Percentiles rank a stretch among this genome's conserved stretches.
phyloP scores from a whole-genome alignment of 495 filamentous ascomycete species.

The Trypethelium eluteriae region DNA sequence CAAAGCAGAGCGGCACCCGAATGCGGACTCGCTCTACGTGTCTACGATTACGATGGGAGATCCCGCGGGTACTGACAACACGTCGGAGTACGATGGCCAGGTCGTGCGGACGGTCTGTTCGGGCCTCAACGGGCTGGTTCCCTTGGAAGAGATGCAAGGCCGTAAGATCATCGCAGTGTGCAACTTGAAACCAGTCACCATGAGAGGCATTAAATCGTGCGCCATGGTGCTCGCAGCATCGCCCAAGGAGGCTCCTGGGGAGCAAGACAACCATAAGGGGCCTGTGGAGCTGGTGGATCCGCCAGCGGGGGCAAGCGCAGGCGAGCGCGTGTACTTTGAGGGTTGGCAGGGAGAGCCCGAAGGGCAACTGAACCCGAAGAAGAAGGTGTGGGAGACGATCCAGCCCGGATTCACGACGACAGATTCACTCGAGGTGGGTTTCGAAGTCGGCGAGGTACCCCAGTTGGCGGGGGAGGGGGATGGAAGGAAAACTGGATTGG shows the following conservation, averaged over 20 bases:
- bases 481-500: conserved; percentile 31
- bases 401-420: conserved; percentile 93
- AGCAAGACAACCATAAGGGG: conserved; percentile 74
- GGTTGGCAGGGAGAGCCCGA: conserved; percentile 92
- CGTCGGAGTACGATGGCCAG: conserved; percentile 76
- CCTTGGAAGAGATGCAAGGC: conserved; percentile 89
- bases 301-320: conserved; percentile 67
- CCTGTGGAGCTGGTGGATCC: conserved; percentile 89
- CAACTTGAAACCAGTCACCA: conserved; percentile 97
- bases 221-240: conserved; percentile 97
- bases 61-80: conserved; percentile 75
- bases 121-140: conserved; percentile 84
- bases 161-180: conserved; percentile 91
- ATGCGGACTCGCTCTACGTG: conserved; percentile 91
- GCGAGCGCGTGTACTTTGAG: conserved; percentile 85
- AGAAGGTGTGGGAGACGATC: conserved; percentile 95
- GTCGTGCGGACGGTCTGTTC: conserved; percentile 92
- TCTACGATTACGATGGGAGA: conserved; percentile 97
- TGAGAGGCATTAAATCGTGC: conserved; percentile 90
- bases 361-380: conserved; percentile 91
- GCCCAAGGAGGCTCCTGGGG: conserved; percentile 65
- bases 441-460: conserved; percentile 57
- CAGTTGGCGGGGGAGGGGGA: conserved; percentile 52
- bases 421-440: conserved; percentile 65
- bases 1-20: conserved; percentile 87